Conservation (phyloP, 2,329 filamentous ascomycete species). For the Bipolaris gigantea region DNA sequence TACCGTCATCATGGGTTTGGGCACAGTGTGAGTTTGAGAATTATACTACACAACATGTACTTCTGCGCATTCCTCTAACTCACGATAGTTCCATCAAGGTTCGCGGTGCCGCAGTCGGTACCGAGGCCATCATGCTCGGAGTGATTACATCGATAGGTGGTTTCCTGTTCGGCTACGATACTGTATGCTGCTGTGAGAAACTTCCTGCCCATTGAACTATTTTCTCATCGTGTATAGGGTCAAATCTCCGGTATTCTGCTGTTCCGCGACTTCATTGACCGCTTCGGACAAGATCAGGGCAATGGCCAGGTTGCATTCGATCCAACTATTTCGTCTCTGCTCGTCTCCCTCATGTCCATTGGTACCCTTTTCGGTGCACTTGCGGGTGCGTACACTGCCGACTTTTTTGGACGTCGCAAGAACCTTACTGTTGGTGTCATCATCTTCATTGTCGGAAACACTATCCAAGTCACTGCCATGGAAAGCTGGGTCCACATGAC, state of each 20-base stretch:
- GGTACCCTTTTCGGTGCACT: slow-evolving; percentile 49
- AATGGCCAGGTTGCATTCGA: slow-evolving; percentile 47
- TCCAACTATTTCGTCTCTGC: slow-evolving; percentile 50
- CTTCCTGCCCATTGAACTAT: background rate
- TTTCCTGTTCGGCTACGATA: slow-evolving; percentile 67
- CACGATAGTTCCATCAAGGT: slow-evolving; percentile 29
- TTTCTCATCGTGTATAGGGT: slow-evolving; percentile 17
- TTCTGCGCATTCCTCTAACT: slow-evolving; percentile 9
- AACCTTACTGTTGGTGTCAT: slow-evolving; percentile 55
- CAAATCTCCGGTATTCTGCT: slow-evolving; percentile 46
- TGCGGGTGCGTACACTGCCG: slow-evolving; percentile 53
- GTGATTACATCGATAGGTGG: slow-evolving; percentile 61
- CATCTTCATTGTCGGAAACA: slow-evolving; percentile 48
- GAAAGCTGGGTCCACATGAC: slow-evolving; percentile 52
- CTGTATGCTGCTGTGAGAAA: slow-evolving; percentile 38
- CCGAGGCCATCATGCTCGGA: slow-evolving; percentile 56
- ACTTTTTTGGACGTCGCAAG: slow-evolving; percentile 53
- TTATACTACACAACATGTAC: background rate
- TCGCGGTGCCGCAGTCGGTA: slow-evolving; percentile 38
- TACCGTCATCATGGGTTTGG: slow-evolving; percentile 29
- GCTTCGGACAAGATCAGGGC: slow-evolving; percentile 55
- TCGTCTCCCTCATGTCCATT: slow-evolving; percentile 41
- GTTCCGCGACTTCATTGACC: slow-evolving; percentile 56
- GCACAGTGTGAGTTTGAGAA: slow-evolving; percentile 19
- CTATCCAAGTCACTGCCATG: slow-evolving; percentile 49